Evolutionary conservation across 352 stramenopile genomes (phyloP), one percentile per base, ranked within the genome.

Genomic region (Lagenidium giganteum): DNA sequence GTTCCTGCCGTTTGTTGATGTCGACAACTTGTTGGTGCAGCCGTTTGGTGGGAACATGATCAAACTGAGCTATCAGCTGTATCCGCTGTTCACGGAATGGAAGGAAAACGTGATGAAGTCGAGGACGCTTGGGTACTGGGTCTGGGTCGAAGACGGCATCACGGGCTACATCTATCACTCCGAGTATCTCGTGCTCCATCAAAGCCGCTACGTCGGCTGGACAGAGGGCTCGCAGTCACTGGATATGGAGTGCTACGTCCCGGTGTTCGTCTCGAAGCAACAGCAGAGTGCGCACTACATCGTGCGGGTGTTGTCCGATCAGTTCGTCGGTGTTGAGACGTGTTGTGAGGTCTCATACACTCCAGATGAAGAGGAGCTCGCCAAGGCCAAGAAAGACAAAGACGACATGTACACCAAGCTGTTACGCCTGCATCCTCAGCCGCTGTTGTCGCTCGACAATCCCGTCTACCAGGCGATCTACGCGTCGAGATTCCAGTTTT

Each of bases 91-190:
- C 31, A 57, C 58, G 0, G 67, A 84, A 32, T 92, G 79, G 79
- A 79, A 77, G 21, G 79, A 89, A 29, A 49, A 65, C 17, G 54
- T 57, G 7, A 74, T 86, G 8, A 60, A 67, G 8, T 73, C 76
- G 5, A 80, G 79, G 34, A 69, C 62, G 7, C 51, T 89, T 11
- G 61, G 71, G 13, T 99, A 97, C 27, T 99, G 95, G 93, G 61
- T 99, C 11, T 99, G 96, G 96, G 85, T 99, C 11, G 96, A 99
- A 76, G 96, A 99, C 54, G 74, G 74, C 1, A 63, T 82, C 14
- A 93, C 79, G 1, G 88, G 96, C 0, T 82, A 79, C 32, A 96
- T 98, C 43, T 97, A 98, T 50, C 93, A 98, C 62, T 92, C 78
- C 13, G 94, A 98, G 58, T 84, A 92, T 44, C 83, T 93, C 29